Conservation (phyloP, 2,329 filamentous ascomycete species). For the Cercospora canescens region DNA sequence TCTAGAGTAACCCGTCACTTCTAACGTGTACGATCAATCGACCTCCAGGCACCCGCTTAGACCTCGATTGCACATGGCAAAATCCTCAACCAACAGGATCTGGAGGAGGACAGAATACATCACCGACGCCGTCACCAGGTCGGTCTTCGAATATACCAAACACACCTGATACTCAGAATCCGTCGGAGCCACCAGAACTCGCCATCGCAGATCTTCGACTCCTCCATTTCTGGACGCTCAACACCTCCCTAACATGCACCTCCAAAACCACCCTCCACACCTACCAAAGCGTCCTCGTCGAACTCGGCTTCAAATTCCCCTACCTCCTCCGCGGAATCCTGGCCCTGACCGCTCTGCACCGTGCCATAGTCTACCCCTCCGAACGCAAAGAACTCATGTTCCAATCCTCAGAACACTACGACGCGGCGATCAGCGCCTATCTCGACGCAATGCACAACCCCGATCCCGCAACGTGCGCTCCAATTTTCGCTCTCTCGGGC, state of each 20-base stretch:
- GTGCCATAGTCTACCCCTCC: constrained; percentile 15
- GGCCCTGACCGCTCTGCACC: constrained; percentile 25
- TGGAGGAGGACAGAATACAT: constrained; percentile 1
- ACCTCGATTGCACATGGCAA: constrained; percentile 18
- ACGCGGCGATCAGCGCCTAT: constrained; percentile 13
- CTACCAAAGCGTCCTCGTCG: constrained; percentile 20
- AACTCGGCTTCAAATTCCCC: constrained; percentile 23
- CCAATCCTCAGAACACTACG: constrained; percentile 19
- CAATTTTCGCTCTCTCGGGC: constrained; percentile 16
- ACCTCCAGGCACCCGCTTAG: constrained; percentile 17
- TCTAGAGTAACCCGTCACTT: background rate
- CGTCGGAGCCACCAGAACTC: background rate
- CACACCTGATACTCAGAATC: background rate
- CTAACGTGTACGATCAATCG: background rate
- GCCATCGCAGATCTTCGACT: constrained; percentile 23
- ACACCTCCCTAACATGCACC: constrained; percentile 15
- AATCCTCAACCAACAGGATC: background rate
- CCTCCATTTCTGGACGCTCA: constrained; percentile 23
- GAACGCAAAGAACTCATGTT: constrained; percentile 16
- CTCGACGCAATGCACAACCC: constrained; percentile 8
- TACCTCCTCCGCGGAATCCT: constrained; percentile 27
- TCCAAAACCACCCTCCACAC: constrained; percentile 1
- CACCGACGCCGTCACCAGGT: constrained; percentile 3
- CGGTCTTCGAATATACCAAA: background rate
- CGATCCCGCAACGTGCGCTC: constrained; percentile 15